Evolutionary conservation across 176 grass and related monocot species (phyloP).

Genomic region (Dactylis glomerata): DNA sequence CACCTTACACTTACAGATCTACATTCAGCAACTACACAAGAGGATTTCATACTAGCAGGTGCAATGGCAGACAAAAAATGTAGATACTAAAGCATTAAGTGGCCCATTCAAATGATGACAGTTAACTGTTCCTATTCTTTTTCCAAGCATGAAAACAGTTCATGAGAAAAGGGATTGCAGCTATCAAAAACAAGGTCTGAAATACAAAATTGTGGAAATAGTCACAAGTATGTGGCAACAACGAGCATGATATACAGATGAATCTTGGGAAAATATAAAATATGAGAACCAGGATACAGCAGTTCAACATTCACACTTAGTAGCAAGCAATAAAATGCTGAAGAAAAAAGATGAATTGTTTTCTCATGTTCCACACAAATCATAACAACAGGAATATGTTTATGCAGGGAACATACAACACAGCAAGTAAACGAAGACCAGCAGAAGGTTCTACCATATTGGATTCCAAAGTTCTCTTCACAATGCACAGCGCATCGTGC

Average conservation of each 20-base stretch:
- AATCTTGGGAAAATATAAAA: background rate
- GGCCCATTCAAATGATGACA: background rate
- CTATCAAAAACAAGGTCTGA: background rate
- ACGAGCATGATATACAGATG: background rate
- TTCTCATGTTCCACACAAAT: background rate
- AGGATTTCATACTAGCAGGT: background rate
- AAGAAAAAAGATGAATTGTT: background rate
- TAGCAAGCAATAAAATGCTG: background rate
- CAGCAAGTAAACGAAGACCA: background rate
- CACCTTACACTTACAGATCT: background rate
- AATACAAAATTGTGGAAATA: background rate
- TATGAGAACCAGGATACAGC: background rate
- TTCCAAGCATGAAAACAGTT: background rate
- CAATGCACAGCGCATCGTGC: conserved; percentile 84
- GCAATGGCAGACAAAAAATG: background rate
- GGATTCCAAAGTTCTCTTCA: conserved; percentile 86
- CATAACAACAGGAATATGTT: background rate
- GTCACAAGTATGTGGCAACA: background rate
- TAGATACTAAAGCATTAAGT: background rate
- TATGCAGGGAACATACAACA: background rate
- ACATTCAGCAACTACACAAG: background rate
- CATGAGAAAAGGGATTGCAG: background rate
- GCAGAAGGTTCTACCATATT: conserved; percentile 48
- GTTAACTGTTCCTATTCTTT: background rate
- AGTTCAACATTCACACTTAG: background rate